A percentile compares a stretch with the other conserved stretches of the same genome.
phyloP scores from a whole-genome alignment of 208 protist genomes.

The Trypanosoma rangeli region DNA sequence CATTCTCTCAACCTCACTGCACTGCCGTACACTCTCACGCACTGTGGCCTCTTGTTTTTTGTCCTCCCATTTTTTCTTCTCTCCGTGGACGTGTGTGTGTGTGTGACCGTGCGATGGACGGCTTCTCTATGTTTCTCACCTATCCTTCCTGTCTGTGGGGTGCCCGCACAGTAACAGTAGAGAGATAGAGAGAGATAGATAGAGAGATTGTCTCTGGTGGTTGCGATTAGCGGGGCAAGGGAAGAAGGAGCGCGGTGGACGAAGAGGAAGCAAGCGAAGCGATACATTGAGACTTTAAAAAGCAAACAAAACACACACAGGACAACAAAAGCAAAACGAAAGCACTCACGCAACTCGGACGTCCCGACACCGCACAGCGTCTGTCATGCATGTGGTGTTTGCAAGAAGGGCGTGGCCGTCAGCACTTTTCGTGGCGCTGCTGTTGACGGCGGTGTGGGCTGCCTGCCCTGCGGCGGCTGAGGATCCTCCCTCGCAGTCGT shows the following conservation, averaged over 20 bases:
- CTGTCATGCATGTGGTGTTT: neutral
- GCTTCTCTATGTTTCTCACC: neutral
- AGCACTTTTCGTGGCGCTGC: too few relatives aligned
- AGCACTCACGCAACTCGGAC: neutral
- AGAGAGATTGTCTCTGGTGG: neutral
- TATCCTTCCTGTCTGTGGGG: neutral
- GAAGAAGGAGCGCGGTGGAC: neutral
- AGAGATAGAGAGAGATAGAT: neutral
- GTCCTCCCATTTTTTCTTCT: too few relatives aligned
- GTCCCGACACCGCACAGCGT: neutral
- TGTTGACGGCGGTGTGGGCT: too few relatives aligned
- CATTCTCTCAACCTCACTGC: too few relatives aligned
- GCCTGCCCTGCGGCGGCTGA: too few relatives aligned
- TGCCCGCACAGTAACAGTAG: neutral
- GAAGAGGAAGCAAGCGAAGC: too few relatives aligned
- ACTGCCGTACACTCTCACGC: too few relatives aligned
- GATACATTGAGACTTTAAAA: neutral
- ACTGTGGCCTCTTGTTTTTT: too few relatives aligned
- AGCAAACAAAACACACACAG: constrained; percentile 4
- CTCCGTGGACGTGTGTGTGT: neutral
- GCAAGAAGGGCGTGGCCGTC: neutral
- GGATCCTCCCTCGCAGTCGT: too few relatives aligned
- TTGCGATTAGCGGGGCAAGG: neutral
- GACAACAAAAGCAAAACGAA: neutral
- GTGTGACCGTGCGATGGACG: neutral